Base-by-base conservation (phyloP, 345 rosid species). In the Mangifera indica region DNA sequence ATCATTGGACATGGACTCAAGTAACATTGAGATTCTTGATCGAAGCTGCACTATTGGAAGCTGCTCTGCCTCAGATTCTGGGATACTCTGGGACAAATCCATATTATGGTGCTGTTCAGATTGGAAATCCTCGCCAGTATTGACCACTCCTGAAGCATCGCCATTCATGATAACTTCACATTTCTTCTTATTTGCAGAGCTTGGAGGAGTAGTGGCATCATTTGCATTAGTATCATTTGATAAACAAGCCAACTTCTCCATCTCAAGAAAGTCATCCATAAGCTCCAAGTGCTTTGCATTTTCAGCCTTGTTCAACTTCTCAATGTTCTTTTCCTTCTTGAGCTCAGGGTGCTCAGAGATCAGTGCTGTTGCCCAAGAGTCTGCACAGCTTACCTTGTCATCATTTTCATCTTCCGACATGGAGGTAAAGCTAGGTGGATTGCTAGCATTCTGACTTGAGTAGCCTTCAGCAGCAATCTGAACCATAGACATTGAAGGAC, bases 191-290 rank as follows among this genome's bases (percentile, higher is more conserved):
- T 74, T 81, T 63, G 80, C 69, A 83, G 67, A 49, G 62, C 70
- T 85, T 61, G 84, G 76, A 76, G 67, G 54, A 44, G 72, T 61
- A 17, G 26, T 32, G 4, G 70, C 66, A 73, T 78, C 88, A 77
- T 86, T 81, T 70, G 58, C 73, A 75, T 79, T 85, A 56, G 85
- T 58, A 80, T 59, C 81, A 69, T 80, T 84, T 70, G 95, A 74
- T 26, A 76, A 81, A 81, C 90, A 82, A 44, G 98, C 98, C 73
- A 95, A 68, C 88, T 88, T 91, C 84, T 95, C 99, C 99, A 95
- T 95, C 87, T 93, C 98, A 53, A 95, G 82, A 80, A 95, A 95
- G 75, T 95, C 99, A 55, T 91, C 97, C 99, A 95, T 95, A 73
- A 95, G 94, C 76, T 84, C 94, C 85, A 88, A 66, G 82, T 81